Base-by-base conservation (phyloP, 257 asterid species). In the Solanum chilense region DNA sequence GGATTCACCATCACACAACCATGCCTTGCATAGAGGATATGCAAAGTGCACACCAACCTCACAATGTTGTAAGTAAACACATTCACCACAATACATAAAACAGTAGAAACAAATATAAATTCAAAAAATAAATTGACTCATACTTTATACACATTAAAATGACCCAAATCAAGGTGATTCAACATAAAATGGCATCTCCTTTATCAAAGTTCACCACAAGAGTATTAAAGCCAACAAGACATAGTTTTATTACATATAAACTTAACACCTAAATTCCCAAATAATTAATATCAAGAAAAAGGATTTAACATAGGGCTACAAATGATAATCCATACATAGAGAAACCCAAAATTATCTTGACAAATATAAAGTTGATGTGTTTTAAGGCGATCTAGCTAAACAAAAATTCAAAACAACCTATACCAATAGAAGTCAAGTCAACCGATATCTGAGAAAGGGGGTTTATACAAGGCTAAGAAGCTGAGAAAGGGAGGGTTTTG, bases 401-500 rank as follows among this genome's bases (percentile, higher is more conserved):
- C 37, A 73, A 31, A 74, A 74, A 74, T 5, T 6, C 52, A 37
- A 21, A 37, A 20, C 31, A 37, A 21, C 52, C 33, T 7, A 41
- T 23, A 75, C 25, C 58, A 41, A 75, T 21, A 9, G n/a, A 37
- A 74, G 49, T 74, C 18, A 37, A 74, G 37, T 74, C 68, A 68
- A 80, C 68, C 47, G n/a, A 47, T 80, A 47, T 47, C 25, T 42
- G 31, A 44, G 13, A 23, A 12, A 41, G 3, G 33, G 27, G 42
- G 13, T 20, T 91, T 85, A 96, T 12, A 96, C 99, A 14, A 14
- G 99, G 88, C 95, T 92, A 87, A 95, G 96, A 86, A 95, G 97
- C 88, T 96, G 99, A 74, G 98, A 92, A 89, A 95, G 88, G 10
- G 98, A 92, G 9, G 95, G 94, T 70, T 93, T 94, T 35, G 98